These are phyloP conservation scores for Aschersonia sp. DNA, from an alignment of 2,329 filamentous ascomycete species.

Conservation along the genomic window DNA sequence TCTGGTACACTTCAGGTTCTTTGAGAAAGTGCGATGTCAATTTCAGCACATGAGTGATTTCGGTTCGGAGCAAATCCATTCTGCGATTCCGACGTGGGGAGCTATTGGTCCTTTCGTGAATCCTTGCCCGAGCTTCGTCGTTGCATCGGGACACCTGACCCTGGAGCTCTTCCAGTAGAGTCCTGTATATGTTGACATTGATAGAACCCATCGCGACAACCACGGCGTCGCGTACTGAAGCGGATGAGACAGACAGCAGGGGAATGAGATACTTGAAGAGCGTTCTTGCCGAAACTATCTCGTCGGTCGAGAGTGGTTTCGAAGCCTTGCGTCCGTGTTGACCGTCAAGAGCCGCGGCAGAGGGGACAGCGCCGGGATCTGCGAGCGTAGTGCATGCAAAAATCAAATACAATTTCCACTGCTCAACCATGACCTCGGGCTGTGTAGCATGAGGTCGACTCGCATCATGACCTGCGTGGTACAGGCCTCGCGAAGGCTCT, in stretches of 20 bases:
- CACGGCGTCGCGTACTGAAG: conserved; percentile 75
- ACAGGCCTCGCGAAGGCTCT: conserved; percentile 52
- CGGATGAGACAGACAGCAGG: conserved; percentile 64
- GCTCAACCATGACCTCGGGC: conserved; percentile 80
- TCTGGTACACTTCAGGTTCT: conserved; percentile 61
- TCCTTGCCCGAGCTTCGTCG: conserved; percentile 71
- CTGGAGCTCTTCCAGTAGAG: conserved; percentile 77
- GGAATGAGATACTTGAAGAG: conserved; percentile 89
- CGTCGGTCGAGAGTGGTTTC: conserved; percentile 50
- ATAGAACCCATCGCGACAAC: conserved; percentile 88
- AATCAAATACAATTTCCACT: conserved; percentile 95
- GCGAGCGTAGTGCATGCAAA: conserved; percentile 94
- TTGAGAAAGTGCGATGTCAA: conserved; percentile 82
- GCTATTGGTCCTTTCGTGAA: conserved; percentile 77
- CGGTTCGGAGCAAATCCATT: conserved; percentile 77
- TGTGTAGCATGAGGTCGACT: conserved; percentile 52
- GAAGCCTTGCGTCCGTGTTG: conserved; percentile 77
- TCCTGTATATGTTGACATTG: conserved; percentile 85
- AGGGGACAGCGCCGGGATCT: conserved; percentile 51
- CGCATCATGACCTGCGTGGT: conserved; percentile 43
- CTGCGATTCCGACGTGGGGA: conserved; percentile 67
- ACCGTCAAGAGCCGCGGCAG: conserved; percentile 29
- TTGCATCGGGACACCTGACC: conserved; percentile 75
- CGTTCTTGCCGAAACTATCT: conserved; percentile 74
- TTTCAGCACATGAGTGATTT: conserved; percentile 93